Percentiles rank a stretch among this genome's conserved stretches.
Conservation (phyloP, 495 filamentous ascomycete genomes). For the Neurospora sp. region DNA sequence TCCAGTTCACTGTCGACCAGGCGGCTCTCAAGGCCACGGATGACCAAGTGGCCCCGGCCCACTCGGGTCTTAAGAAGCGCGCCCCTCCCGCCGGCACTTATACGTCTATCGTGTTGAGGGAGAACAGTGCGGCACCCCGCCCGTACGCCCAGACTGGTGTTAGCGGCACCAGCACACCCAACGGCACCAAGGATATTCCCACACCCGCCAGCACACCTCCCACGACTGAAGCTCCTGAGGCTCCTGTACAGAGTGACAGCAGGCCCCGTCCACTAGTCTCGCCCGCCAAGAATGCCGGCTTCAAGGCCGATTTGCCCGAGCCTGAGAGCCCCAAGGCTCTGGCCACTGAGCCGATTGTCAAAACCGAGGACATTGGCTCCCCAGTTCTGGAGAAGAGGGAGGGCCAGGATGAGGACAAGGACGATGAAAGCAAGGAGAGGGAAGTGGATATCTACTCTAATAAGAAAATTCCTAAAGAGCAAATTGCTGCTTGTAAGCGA, state of each 20-base stretch:
- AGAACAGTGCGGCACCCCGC: conserved; percentile 28
- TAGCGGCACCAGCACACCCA: conserved; percentile 30
- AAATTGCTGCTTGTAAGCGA: no score
- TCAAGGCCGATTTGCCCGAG: conserved; percentile 60
- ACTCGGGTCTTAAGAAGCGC: conserved; percentile 57
- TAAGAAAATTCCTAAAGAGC: conserved; percentile 42
- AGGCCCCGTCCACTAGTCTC: conserved; percentile 34
- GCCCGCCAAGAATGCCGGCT: conserved; percentile 40
- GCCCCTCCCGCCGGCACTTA: conserved; percentile 44
- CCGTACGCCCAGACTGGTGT: conserved; percentile 25
- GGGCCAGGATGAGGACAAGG: conserved; percentile 42
- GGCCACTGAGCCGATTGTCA: conserved; percentile 55
- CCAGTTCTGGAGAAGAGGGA: conserved; percentile 43
- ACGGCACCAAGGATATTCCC: conserved; percentile 44
- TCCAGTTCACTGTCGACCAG: conserved; percentile 99
- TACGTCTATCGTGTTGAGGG: conserved; percentile 22
- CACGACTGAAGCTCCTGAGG: conserved; percentile 13
- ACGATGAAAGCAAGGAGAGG: conserved; percentile 54
- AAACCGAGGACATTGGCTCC: conserved; percentile 48
- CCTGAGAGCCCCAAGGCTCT: conserved; percentile 67
- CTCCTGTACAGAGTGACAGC: conserved; percentile 21
- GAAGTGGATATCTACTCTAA: conserved; percentile 78
- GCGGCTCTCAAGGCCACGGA: conserved; percentile 85
- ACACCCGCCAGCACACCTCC: conserved; percentile 52
- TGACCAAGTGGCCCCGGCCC: conserved; percentile 60